Evolutionary conservation across 345 rosid species (phyloP), one percentile per base, ranked within the genome.

Genomic region (Excoecaria agallocha): DNA sequence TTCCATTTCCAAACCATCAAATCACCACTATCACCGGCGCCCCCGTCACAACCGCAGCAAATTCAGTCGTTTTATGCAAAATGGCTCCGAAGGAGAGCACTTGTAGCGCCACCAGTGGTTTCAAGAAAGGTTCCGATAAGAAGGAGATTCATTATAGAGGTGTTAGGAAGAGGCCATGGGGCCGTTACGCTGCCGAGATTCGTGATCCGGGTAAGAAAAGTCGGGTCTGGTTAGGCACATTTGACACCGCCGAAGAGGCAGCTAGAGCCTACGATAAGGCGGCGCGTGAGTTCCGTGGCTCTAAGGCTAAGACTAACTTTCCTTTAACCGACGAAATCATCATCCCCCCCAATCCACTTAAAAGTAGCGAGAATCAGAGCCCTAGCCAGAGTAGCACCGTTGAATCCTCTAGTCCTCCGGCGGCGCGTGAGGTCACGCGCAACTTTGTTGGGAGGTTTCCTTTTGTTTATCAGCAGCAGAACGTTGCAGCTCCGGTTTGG

Each of bases 141-240:
- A 82, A 62, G 6, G 88, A 86, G 80, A 66, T 74, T 20, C 92
- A 80, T 19, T 86, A 77, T 20, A 85, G 94, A 76, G 93, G 94
- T 1, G 94, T 88, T 8, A 78, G 94, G 72, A 89, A 86, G 82
- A 76, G 90, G 43, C 94, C 94, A 0, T 91, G 94, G 94, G 92
- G 97, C 3, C 79, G 92, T 38, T 89, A 89, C 71, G 93, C 97
- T 1, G 97, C 94, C 11, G 94, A 91, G 77, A 89, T 91, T 62
- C 81, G 97, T 39, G 97, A 91, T 74, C 97, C 94, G 12, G 70
- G 84, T 0, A 86, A 87, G 85, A 91, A 87, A 76, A 83, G 76
- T 16, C 91, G 94, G 0, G 91, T 91, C 68, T 91, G 93, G 97
- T 82, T 88, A 0, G 97, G 90, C 3, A 89, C 97, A 1, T 91